Base-by-base conservation (phyloP, 257 asterid species). In the Nicotiana otophora region DNA sequence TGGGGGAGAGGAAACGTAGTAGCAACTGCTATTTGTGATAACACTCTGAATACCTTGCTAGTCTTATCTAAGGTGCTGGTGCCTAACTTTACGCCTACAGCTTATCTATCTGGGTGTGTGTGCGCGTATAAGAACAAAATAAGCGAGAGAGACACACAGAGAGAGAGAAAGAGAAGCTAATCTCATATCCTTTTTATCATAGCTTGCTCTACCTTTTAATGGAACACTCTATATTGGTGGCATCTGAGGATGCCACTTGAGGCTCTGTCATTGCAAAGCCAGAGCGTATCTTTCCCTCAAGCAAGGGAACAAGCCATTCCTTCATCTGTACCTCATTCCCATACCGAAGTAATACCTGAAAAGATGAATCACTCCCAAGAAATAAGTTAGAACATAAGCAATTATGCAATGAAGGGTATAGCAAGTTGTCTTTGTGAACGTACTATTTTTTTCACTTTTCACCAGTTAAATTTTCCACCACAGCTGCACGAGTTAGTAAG, bases 221-320 rank as follows among this genome's bases (percentile, higher is more conserved):
- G 77, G 98, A 96, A 86, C 98, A 96, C 89, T 96, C 98, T 30
- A 96, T 96, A 84, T 96, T 96, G 69, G 98, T 96, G 51, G 99
- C 98, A 87, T 94, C 99, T 51, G 99, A 96, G 60, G 99, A 96
- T 58, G 98, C 99, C 82, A 96, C 98, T 89, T 94, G 98, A 28
- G 98, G 98, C 83, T 96, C 99, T 11, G 99, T 96, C 99, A 96
- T 96, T 54, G 99, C 99, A 68, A 96, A 96, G 82, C 98, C 99
- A 65, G 99, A 96, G 23, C 99, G 91, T 33, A 92, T 93, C 17
- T 81, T 91, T 82, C 98, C 99, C 86, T 93, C 94, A 23, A 96
- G 98, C 90, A 96, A 90, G 16, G 99, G 98, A 80, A 94, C 90
- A 31, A 94, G 97, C 98, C 98, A 96, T 77, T 89, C 85, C 31